These are phyloP conservation scores for Saprolegnia parasitica DNA, from an alignment of 352 stramenopile genomes.

Conservation along the genomic window DNA sequence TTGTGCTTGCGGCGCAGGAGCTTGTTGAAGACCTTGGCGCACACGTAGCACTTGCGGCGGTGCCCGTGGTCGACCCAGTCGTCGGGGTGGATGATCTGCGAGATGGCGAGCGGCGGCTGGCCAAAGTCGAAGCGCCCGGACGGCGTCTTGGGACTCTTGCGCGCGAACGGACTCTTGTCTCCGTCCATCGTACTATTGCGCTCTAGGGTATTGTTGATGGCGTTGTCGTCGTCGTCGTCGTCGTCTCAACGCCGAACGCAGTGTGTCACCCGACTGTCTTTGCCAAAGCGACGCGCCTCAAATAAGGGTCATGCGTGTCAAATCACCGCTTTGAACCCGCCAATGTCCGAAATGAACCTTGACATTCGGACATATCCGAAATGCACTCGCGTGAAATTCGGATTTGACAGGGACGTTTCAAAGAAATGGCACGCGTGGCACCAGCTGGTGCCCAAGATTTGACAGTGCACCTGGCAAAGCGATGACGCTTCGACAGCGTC, in stretches of 20 bases:
- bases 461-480: too few relatives aligned
- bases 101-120: conserved; percentile 1
- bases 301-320: neutral
- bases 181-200: neutral
- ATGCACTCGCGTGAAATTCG: neutral
- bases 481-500: neutral
- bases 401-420: neutral
- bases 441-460: neutral
- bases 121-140: neutral
- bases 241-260: too few relatives aligned
- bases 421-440: neutral
- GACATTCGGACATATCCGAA: neutral
- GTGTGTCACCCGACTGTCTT: conserved; percentile 9
- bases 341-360: neutral
- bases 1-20: conserved; percentile 27
- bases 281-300: neutral
- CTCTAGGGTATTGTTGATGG: too few relatives aligned
- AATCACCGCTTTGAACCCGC: neutral
- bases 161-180: conserved; percentile 3
- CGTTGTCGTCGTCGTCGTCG: too few relatives aligned
- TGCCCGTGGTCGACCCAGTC: conserved; percentile 15
- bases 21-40: conserved; percentile 14
- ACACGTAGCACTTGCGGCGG: conserved; percentile 24
- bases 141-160: neutral
- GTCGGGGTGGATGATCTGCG: conserved; percentile 11